Conservation (phyloP, 2,329 filamentous ascomycete species). For the Emericellopsis cladophorae region DNA sequence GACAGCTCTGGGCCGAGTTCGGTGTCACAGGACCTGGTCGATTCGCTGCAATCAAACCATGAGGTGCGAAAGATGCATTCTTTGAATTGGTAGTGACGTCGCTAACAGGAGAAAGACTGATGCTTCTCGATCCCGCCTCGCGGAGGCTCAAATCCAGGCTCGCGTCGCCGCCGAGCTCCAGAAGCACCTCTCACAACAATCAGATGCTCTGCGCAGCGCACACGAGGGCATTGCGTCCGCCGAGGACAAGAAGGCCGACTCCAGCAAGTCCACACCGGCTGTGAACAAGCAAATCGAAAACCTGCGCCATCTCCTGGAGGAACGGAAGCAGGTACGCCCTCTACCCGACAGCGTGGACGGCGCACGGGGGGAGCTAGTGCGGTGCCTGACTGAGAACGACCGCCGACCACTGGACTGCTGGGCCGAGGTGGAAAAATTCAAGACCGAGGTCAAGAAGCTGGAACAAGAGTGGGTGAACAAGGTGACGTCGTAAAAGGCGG, state of each 20-base stretch:
- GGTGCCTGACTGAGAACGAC: constrained; percentile 75
- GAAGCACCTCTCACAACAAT: constrained; percentile 60
- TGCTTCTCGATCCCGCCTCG: constrained; percentile 66
- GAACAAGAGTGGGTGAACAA: constrained; percentile 83
- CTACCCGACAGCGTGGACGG: constrained; percentile 60
- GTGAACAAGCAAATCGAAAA: constrained; percentile 48
- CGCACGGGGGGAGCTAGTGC: constrained; percentile 64
- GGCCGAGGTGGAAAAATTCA: constrained; percentile 84
- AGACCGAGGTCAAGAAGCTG: constrained; percentile 73
- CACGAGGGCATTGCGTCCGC: constrained; percentile 54
- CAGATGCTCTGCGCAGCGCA: constrained; percentile 54
- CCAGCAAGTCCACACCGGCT: constrained; percentile 20
- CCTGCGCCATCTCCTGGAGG: constrained; percentile 46
- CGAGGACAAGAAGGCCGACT: constrained; percentile 27
- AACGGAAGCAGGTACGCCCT: constrained; percentile 51
- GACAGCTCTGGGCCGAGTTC: constrained; percentile 32
- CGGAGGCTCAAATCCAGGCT: constrained; percentile 79
- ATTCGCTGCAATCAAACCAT: constrained; percentile 70
- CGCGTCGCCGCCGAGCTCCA: constrained; percentile 79
- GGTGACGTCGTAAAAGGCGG: constrained; percentile 39
- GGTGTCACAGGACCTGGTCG: constrained; percentile 69
- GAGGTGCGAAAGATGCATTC: constrained; percentile 47
- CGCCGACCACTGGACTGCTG: constrained; percentile 86
- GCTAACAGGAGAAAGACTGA: constrained; percentile 53
- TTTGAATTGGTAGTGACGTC: not conserved